Base-by-base conservation (phyloP, 139 green algal genomes). In the Auxenochlorella protothecoides region DNA sequence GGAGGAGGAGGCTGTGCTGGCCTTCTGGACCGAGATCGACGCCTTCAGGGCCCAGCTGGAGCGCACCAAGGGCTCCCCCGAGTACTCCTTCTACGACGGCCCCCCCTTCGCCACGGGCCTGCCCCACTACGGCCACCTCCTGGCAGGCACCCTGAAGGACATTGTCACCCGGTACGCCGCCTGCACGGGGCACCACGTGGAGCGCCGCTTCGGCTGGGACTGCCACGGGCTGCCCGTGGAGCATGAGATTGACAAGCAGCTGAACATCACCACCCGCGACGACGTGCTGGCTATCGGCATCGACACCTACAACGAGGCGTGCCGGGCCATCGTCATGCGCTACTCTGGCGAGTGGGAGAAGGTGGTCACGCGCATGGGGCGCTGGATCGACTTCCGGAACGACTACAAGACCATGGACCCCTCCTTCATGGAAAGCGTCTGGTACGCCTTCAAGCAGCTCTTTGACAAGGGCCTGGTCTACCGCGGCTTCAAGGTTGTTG, bases 361-460 rank as follows among this genome's bases (percentile, higher is more conserved):
- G 68, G 97, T 91, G 3, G 88, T 99, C 56, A 85, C 83, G 55
- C 85, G 95, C n/a, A 76, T 97, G 55, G 95, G 95, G 1, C 87
- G 95, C 54, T 99, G 95, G 95, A 99, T 99, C 75, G 95, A 99
- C 83, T 99, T 99, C 74, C 76, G 72, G 72, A 97, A 98, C 71
- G 95, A 97, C 81, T 99, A 99, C 89, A 99, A 99, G 79, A 99
- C 95, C 3, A 74, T 99, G 69, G 89, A 99, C 84, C 86, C 90
- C 0, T 78, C 72, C 5, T 99, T 96, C 85, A 99, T 99, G 95
- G 92, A 97, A 86, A 87, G 71, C 44, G 90, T 97, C 61, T 97
- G 92, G 92, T 99, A 95, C 95, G 95, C 97, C 9, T 99, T 99
- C 83, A 89, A 87, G 75, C 84, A 95, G 81, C 89, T 99, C 56